phyloP scores from a whole-genome alignment of 2,329 filamentous ascomycete species.

The Neonectria sp. region DNA sequence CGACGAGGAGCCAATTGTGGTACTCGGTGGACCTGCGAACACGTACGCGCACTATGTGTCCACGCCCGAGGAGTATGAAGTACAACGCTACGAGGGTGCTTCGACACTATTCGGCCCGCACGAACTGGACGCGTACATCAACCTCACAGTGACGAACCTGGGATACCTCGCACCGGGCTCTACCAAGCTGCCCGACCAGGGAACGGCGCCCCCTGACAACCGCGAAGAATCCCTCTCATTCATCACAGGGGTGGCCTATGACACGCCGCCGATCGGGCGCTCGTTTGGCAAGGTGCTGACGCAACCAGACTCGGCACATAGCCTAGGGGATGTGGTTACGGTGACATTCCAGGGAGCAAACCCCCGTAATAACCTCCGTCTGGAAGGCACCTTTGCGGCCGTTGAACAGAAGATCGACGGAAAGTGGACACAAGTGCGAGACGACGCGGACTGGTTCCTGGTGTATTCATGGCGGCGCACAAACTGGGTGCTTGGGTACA shows the following conservation, averaged over 20 bases:
- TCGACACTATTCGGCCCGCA: conserved; percentile 90
- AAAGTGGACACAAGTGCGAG: conserved; percentile 76
- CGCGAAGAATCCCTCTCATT: conserved; percentile 82
- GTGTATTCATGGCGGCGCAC: conserved; percentile 85
- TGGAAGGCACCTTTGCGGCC: conserved; percentile 83
- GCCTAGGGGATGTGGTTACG: conserved; percentile 72
- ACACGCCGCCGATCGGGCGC: conserved; percentile 76
- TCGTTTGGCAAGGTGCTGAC: conserved; percentile 78
- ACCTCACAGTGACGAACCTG: conserved; percentile 79
- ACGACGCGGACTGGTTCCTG: conserved; percentile 87
- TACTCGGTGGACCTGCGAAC: conserved; percentile 91
- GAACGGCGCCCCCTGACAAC: conserved; percentile 83
- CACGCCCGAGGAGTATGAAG: conserved; percentile 83
- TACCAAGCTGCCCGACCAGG: conserved; percentile 61
- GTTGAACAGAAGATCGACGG: conserved; percentile 74
- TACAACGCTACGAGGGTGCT: conserved; percentile 96
- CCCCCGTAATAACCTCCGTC: conserved; percentile 86
- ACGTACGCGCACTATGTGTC: conserved; percentile 89
- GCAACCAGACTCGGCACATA: conserved; percentile 69
- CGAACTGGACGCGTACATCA: conserved; percentile 89
- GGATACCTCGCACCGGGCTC: conserved; percentile 57
- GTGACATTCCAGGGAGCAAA: conserved; percentile 89
- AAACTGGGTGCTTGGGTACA: conserved; percentile 78
- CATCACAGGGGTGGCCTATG: conserved; percentile 84
- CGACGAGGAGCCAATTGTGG: conserved; percentile 76